phyloP scores from a whole-genome alignment of 495 filamentous ascomycete species.

The Recurvomyces mirabilis region DNA sequence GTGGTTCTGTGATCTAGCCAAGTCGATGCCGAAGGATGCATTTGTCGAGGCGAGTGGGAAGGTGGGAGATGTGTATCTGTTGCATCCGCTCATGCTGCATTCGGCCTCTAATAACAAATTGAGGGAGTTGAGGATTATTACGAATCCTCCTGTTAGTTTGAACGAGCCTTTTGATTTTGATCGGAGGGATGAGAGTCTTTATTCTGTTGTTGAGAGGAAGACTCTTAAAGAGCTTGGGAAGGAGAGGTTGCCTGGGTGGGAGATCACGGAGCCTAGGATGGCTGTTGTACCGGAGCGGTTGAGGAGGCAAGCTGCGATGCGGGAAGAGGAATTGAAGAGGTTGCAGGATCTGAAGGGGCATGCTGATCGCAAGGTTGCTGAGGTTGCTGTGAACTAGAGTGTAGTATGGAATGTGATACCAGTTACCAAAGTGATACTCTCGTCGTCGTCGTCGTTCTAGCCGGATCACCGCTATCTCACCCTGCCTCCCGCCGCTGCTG shows the following conservation, averaged over 20 bases:
- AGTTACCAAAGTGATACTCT: too few species aligned
- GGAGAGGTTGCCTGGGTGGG: conserved; percentile 50
- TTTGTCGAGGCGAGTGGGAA: conserved; percentile 46
- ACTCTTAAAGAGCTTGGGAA: conserved; percentile 50
- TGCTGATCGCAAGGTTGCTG: background rate
- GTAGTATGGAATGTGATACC: too few species aligned
- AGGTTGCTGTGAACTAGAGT: background rate
- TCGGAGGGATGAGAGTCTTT: conserved; percentile 45
- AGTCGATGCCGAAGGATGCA: conserved; percentile 31
- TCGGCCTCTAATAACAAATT: conserved; percentile 6
- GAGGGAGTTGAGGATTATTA: conserved; percentile 29
- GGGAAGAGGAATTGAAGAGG: conserved; percentile 29
- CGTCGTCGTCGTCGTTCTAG: too few species aligned
- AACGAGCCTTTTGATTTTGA: conserved; percentile 55
- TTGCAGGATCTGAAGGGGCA: conserved; percentile 10
- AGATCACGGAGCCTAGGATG: conserved; percentile 44
- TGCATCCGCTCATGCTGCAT: conserved; percentile 14
- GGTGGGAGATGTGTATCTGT: conserved; percentile 10
- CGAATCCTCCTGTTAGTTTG: conserved; percentile 56
- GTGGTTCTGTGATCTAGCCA: conserved; percentile 46
- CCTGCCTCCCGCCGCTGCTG: background rate
- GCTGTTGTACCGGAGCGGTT: conserved; percentile 38
- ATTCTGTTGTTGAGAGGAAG: conserved; percentile 57
- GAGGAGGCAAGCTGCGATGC: conserved; percentile 41
- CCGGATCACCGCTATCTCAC: background rate